phyloP scores from a whole-genome alignment of 164 flowering plant species.

The Liquidambar formosana region DNA sequence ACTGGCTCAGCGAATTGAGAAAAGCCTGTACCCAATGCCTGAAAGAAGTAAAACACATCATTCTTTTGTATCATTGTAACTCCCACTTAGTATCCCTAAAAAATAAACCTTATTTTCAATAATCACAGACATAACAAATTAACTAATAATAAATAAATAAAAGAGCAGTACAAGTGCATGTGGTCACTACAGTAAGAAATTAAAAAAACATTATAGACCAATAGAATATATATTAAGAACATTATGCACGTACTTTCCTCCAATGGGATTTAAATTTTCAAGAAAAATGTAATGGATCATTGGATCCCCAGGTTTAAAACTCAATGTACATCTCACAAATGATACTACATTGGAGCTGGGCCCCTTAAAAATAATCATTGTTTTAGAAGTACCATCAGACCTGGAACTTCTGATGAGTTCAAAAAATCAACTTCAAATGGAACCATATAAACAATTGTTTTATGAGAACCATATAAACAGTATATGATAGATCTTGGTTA shows the following conservation, averaged over 20 bases:
- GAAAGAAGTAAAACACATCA: constrained; percentile 26
- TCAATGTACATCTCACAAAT: background rate
- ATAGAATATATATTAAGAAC: background rate
- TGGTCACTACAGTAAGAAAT: background rate
- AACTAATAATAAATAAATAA: too few species aligned
- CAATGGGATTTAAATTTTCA: background rate
- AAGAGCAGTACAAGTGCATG: background rate
- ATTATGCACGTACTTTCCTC: background rate
- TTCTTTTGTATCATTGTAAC: background rate
- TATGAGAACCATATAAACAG: too few species aligned
- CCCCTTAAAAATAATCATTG: background rate
- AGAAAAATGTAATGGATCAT: background rate
- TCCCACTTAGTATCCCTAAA: background rate
- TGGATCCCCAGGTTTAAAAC: background rate
- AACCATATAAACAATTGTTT: background rate
- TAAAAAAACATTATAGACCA: background rate
- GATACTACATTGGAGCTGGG: too few species aligned
- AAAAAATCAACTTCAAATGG: background rate
- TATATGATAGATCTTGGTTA: background rate
- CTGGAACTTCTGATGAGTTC: background rate
- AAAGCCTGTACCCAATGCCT: constrained; percentile 94
- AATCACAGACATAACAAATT: background rate
- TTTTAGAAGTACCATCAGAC: background rate
- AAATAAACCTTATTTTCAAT: background rate
- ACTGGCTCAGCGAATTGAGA: constrained; percentile 93